Evolutionary conservation across 345 rosid genomes (phyloP).

Genomic region (Kandelia obovata): DNA sequence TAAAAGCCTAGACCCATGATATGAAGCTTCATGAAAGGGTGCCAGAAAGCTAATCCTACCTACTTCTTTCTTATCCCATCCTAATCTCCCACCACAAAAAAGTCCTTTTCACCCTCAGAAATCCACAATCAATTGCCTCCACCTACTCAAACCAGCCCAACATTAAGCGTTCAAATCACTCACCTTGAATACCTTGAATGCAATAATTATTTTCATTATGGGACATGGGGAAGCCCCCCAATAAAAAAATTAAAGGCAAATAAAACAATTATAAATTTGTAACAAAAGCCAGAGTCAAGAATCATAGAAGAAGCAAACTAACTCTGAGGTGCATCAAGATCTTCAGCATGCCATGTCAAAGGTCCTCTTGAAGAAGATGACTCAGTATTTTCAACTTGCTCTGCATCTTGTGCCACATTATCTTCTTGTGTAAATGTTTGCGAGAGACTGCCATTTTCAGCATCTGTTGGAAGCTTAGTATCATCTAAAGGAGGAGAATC

Average conservation of each 20-base stretch:
- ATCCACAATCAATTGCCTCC: not conserved
- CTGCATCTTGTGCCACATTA: conserved; percentile 29
- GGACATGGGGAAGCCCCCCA: too few species aligned
- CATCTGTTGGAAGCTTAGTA: conserved; percentile 28
- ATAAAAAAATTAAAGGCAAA: too few species aligned
- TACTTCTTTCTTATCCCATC: not conserved
- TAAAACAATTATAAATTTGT: too few species aligned
- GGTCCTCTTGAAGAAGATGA: conserved; percentile 40
- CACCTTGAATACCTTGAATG: not conserved
- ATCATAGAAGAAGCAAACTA: conserved; percentile 26
- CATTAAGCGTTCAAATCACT: not conserved
- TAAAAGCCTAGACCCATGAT: not conserved
- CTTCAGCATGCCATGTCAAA: conserved; percentile 54
- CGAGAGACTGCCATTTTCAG: conserved; percentile 38
- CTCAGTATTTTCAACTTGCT: conserved; percentile 24
- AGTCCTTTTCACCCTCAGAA: not conserved
- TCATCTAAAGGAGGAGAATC: conserved; percentile 35
- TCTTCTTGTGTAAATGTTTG: conserved; percentile 28
- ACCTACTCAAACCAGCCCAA: not conserved
- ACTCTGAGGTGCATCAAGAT: conserved; percentile 72
- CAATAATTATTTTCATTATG: too few species aligned
- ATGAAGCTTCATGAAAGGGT: not conserved
- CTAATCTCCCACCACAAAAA: not conserved
- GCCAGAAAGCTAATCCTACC: not conserved
- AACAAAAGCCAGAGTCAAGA: conserved; percentile 12